Conservation (phyloP, 805 yeast species). For the Wickerhamomyces queroliae region DNA sequence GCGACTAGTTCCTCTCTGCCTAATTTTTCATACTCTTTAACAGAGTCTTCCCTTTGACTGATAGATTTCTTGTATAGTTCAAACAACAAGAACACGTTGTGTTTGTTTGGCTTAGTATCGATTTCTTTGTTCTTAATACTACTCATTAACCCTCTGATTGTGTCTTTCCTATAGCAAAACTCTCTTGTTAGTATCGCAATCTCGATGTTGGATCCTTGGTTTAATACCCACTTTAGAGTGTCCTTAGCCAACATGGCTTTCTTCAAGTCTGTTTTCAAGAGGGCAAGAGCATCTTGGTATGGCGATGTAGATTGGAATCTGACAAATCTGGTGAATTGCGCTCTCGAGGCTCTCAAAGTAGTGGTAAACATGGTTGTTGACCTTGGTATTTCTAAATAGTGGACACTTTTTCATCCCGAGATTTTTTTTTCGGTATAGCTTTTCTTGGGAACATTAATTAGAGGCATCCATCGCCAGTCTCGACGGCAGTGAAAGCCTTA, state of each 20-base stretch:
- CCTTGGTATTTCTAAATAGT: no score
- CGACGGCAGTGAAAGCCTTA: no score
- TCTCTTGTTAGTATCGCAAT: background rate
- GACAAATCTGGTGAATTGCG: constrained; percentile 1
- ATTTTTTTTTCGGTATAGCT: no score
- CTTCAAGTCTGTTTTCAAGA: constrained; percentile 38
- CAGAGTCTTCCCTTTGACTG: constrained; percentile 44
- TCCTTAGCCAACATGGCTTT: constrained; percentile 43
- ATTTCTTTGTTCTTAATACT: constrained; percentile 39
- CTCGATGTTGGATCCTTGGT: background rate
- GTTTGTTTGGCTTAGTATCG: constrained; percentile 27
- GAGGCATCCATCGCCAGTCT: no score
- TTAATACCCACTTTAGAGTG: constrained; percentile 18
- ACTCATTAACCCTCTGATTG: constrained; percentile 37
- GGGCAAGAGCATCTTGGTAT: constrained; percentile 26
- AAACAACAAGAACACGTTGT: constrained; percentile 29
- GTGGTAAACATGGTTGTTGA: background rate
- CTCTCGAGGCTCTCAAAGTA: background rate
- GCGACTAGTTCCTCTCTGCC: constrained; percentile 47
- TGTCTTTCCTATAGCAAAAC: constrained; percentile 26
- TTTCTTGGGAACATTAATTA: no score
- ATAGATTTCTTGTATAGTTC: constrained; percentile 37
- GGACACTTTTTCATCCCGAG: no score
- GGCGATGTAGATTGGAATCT: constrained; percentile 29
- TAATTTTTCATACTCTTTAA: constrained; percentile 38